Conservation (phyloP, 768 basidiomycete species). For the Gyrodon lividus region DNA sequence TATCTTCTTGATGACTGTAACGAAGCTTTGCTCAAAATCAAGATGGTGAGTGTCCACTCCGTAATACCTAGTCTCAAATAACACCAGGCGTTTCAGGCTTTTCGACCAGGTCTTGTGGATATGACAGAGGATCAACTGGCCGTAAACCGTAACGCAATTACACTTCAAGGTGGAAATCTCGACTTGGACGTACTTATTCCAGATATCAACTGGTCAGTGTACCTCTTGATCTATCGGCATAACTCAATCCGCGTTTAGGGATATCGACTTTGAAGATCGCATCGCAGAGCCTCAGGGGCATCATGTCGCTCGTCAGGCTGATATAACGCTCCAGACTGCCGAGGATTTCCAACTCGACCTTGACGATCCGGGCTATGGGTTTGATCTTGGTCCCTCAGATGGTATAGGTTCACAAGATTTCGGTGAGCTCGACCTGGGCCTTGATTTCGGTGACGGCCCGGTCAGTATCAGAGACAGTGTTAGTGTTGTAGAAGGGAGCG, state of each 20-base stretch:
- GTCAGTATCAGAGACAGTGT: constrained; percentile 31
- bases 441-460: constrained; percentile 71
- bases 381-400: constrained; percentile 75
- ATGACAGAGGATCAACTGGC: constrained; percentile 92
- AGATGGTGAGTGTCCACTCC: constrained; percentile 60
- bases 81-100: constrained; percentile 55
- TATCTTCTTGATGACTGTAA: constrained; percentile 98
- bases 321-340: constrained; percentile 81
- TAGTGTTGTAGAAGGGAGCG: constrained; percentile 58
- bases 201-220: constrained; percentile 72
- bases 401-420: constrained; percentile 88
- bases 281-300: constrained; percentile 63
- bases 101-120: constrained; percentile 93
- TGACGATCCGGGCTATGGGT: constrained; percentile 58
- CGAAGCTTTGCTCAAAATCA: constrained; percentile 92
- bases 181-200: constrained; percentile 80
- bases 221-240: neutral
- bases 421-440: constrained; percentile 66
- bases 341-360: constrained; percentile 72
- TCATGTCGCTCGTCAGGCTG: constrained; percentile 80
- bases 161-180: constrained; percentile 71
- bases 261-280: constrained; percentile 73
- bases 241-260: constrained; percentile 47
- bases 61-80: neutral
- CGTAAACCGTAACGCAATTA: constrained; percentile 86